These are phyloP conservation scores for Fusarium tjaetaba DNA, from an alignment of 2,329 filamentous ascomycete species.

Conservation along the genomic window DNA sequence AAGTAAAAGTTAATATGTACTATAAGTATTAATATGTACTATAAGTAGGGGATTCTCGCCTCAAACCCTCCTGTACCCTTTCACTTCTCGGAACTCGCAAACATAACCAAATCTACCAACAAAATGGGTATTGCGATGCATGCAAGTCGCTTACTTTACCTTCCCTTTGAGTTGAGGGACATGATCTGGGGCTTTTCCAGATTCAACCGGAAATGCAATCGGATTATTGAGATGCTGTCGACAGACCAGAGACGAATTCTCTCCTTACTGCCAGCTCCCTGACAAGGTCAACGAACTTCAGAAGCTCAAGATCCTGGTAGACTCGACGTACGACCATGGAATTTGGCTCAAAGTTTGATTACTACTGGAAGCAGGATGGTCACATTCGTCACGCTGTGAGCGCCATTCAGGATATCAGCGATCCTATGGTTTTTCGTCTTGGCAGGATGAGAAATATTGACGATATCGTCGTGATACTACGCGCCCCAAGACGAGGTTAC, in stretches of 20 bases:
- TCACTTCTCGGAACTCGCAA: not conserved
- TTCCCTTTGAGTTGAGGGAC: conserved; percentile 24
- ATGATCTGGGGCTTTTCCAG: conserved; percentile 3
- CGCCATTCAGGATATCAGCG: conserved; percentile 4
- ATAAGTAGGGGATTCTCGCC: not conserved
- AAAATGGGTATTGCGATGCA: not conserved
- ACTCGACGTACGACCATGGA: conserved; percentile 12
- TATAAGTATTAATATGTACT: not conserved
- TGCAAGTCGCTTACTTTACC: not conserved
- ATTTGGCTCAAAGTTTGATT: conserved; percentile 21
- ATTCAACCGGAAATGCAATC: not conserved
- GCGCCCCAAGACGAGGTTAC: conserved; percentile 13
- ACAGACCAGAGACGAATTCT: conserved; percentile 9
- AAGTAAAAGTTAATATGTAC: not conserved
- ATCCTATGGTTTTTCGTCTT: not conserved
- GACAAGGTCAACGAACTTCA: not conserved
- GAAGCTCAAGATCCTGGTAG: not conserved
- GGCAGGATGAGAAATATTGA: not conserved
- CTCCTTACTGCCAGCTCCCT: not conserved
- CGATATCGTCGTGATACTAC: not conserved
- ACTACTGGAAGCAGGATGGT: not conserved
- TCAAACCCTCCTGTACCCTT: too few relatives aligned
- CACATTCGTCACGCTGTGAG: not conserved
- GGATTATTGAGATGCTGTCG: conserved; percentile 12
- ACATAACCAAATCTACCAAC: not conserved